A percentile compares a stretch with the other conserved stretches of the same genome.
phyloP scores from a whole-genome alignment of 768 basidiomycete species.

The Floccularia luteovirens region DNA sequence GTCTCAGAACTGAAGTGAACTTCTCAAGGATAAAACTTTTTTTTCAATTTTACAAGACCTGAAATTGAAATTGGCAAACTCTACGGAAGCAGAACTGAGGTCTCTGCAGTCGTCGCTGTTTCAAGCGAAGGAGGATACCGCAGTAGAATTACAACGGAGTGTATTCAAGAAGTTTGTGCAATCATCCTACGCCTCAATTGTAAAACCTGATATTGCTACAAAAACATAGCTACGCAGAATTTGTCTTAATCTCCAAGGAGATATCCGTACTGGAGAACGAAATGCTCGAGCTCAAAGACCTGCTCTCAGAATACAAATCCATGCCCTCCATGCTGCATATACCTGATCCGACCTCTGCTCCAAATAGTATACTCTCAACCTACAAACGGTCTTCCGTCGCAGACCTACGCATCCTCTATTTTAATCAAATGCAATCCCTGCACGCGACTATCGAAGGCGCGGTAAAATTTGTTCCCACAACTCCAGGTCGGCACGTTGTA shows the following conservation, averaged over 20 bases:
- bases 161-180: conserved; percentile 83
- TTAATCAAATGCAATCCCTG: conserved; percentile 87
- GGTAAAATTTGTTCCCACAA: conserved; percentile 88
- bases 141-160: conserved; percentile 77
- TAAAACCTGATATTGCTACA: conserved; percentile 3
- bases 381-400: conserved; percentile 85
- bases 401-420: conserved; percentile 90
- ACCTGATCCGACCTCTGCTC: conserved; percentile 66
- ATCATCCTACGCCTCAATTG: not conserved
- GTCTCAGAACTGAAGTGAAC: not conserved
- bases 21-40: not conserved
- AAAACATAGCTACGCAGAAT: conserved; percentile 80
- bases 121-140: conserved; percentile 62
- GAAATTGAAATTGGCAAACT: conserved; percentile 84
- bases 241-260: conserved; percentile 95
- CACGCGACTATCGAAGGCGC: conserved; percentile 91
- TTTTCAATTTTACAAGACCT: conserved; percentile 44
- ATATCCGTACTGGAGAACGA: conserved; percentile 95
- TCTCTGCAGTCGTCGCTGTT: conserved; percentile 72
- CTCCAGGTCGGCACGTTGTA: conserved; percentile 87
- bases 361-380: conserved; percentile 32
- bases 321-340: conserved; percentile 93
- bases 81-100: conserved; percentile 75
- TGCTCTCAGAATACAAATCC: conserved; percentile 90
- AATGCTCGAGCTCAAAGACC: conserved; percentile 94